Conservation (phyloP, 2,329 filamentous ascomycete species). For the Sporothrix dimorphospora region DNA sequence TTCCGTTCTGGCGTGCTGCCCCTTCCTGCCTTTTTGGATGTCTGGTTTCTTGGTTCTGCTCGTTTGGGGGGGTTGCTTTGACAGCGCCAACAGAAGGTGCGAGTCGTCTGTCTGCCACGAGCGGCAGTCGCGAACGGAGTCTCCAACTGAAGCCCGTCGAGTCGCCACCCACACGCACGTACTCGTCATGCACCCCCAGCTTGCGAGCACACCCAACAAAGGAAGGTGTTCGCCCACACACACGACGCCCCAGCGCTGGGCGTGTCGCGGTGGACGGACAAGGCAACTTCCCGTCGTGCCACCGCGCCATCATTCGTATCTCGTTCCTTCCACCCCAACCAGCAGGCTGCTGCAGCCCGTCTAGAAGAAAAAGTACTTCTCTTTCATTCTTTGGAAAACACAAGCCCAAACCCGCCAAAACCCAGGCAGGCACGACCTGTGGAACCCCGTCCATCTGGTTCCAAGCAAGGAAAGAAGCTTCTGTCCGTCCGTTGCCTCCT, state of each 20-base stretch:
- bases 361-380: background rate
- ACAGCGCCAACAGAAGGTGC: background rate
- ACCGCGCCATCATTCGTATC: constrained; percentile 13
- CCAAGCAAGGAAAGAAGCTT: constrained; percentile 18
- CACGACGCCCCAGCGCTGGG: background rate
- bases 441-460: background rate
- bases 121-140: constrained; percentile 6
- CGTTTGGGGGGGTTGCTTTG: background rate
- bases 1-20: background rate
- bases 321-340: constrained; percentile 15
- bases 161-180: background rate
- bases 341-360: too few relatives aligned
- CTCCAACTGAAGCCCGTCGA: background rate
- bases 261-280: constrained; percentile 4
- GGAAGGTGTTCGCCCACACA: background rate
- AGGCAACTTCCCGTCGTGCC: constrained; percentile 18
- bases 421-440: constrained; percentile 15
- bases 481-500: constrained; percentile 2
- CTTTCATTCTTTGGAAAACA: background rate
- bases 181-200: background rate
- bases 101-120: background rate
- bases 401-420: background rate
- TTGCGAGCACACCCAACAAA: background rate
- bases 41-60: background rate
- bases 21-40: background rate